Evolutionary conservation across 768 basidiomycete species (phyloP), one percentile per base, ranked within the genome.

Genomic region (Crassisporium funariophilum): DNA sequence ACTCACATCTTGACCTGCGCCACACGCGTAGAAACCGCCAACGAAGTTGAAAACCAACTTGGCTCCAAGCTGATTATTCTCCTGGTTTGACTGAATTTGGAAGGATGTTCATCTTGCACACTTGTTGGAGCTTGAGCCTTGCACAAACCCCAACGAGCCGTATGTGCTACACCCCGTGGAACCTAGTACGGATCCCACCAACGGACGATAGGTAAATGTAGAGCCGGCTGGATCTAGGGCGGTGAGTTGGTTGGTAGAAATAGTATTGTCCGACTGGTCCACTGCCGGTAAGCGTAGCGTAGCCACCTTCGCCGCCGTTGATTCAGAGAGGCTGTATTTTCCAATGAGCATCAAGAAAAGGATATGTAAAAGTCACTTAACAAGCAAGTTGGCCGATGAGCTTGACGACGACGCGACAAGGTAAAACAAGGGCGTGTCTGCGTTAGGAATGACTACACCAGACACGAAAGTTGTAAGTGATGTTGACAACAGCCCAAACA

Each of bases 21-120:
- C 58, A 46, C 68, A 68, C 5, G 60, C 52, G 46, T 61, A 67
- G 42, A 70, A 70, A 1, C 54, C 63, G 13, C 68, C 68, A 3
- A 46, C 35, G 29, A 20, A 61, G 33, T 65, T 63, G 25, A 65
- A 62, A 16, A 52, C 57, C 46, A 68, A 46, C 29, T 52, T 39
- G 9, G 66, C 61, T 2, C 65, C 64, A 22, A 68, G 55, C n/a
- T 17, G 15, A 19, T 19, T 38, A 10, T 9, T 21, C 36, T 38
- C 12, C n/a, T 13, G 13, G 11, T 17, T 21, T n/a, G 36, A 59
- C 35, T 57, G 63, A 5, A 66, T 57, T n/a, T 43, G 35, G 42
- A 66, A 66, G 3, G 40, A 37, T 6, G 40, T 40, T 31, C 52
- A 56, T 22, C 44, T 35, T 0, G 64, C 54, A 47, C 65, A 66